Conservation (phyloP, 108 stramenopile genomes). For the Epipyxis sp. region DNA sequence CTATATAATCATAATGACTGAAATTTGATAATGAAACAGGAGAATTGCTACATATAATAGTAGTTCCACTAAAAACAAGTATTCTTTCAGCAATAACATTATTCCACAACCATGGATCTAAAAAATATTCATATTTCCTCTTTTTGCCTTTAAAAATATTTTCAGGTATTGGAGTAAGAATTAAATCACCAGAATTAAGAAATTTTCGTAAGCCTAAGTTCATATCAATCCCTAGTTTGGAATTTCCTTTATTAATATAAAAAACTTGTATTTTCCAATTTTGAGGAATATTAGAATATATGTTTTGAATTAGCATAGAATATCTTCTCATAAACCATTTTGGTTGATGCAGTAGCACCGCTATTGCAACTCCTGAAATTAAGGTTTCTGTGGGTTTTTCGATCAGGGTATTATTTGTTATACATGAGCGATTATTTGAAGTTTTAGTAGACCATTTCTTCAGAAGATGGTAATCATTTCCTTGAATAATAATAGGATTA, state of each 20-base stretch:
- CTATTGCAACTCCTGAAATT: constrained; percentile 8
- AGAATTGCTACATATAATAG: constrained; percentile 29
- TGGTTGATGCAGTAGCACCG: constrained; percentile 13
- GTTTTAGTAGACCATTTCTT: no score
- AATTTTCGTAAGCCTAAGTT: neutral
- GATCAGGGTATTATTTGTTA: neutral
- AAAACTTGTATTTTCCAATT: constrained; percentile 20
- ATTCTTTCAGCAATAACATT: constrained; percentile 19
- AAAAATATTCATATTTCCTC: neutral
- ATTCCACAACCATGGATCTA: constrained; percentile 17
- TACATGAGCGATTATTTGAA: neutral
- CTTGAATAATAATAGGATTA: no score
- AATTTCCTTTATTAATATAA: neutral
- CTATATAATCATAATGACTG: constrained; percentile 11
- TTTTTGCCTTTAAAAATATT: neutral
- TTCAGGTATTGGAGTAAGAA: constrained; percentile 11
- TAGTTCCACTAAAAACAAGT: constrained; percentile 20
- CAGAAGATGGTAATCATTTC: no score
- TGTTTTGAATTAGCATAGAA: constrained; percentile 9
- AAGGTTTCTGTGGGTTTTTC: no score
- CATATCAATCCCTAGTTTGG: neutral
- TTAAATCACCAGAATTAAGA: neutral
- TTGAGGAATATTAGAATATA: constrained; percentile 7
- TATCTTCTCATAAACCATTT: constrained; percentile 23
- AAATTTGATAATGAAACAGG: neutral